Percentiles rank a stretch among this genome's conserved stretches.
Conservation (phyloP, 2,329 filamentous ascomycete genomes). For the Phaeosphaeriaceae sp. region DNA sequence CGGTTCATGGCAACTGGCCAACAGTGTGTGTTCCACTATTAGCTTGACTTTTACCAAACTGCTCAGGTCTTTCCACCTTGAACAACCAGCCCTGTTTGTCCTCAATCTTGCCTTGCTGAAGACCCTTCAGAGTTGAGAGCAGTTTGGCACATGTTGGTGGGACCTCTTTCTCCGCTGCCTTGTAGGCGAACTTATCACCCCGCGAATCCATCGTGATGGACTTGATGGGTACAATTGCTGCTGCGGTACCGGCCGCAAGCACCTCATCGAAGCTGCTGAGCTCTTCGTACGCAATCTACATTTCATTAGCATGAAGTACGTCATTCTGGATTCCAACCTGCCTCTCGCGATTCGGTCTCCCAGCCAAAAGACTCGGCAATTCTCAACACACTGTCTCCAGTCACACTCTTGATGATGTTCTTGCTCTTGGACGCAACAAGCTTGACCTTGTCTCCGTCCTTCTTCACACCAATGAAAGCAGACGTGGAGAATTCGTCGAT, state of each 20-base stretch:
- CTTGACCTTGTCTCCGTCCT: constrained; percentile 68
- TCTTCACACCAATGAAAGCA: constrained; percentile 84
- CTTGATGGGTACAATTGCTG: constrained; percentile 88
- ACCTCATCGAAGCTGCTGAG: constrained; percentile 75
- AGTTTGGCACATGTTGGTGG: constrained; percentile 78
- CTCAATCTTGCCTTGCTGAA: constrained; percentile 81
- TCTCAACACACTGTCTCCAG: constrained; percentile 77
- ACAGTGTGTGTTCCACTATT: constrained; percentile 37
- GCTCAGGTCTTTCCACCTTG: constrained; percentile 51
- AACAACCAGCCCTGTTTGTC: constrained; percentile 80
- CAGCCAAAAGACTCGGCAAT: constrained; percentile 83
- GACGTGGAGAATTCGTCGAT: constrained; percentile 97
- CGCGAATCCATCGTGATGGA: constrained; percentile 79
- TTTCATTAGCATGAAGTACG: constrained; percentile 8
- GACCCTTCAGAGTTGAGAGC: constrained; percentile 78
- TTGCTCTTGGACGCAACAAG: constrained; percentile 87
- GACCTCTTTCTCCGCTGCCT: constrained; percentile 69
- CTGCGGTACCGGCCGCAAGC: constrained; percentile 90
- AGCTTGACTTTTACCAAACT: constrained; percentile 39
- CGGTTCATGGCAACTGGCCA: constrained; percentile 42
- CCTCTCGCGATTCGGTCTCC: constrained; percentile 78
- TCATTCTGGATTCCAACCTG: constrained; percentile 41
- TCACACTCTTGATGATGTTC: constrained; percentile 88
- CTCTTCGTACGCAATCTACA: constrained; percentile 71
- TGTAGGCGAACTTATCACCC: constrained; percentile 64